These are phyloP conservation scores for Spatholobus suberectus DNA, from an alignment of 306 rosid species.

Conservation along the genomic window DNA sequence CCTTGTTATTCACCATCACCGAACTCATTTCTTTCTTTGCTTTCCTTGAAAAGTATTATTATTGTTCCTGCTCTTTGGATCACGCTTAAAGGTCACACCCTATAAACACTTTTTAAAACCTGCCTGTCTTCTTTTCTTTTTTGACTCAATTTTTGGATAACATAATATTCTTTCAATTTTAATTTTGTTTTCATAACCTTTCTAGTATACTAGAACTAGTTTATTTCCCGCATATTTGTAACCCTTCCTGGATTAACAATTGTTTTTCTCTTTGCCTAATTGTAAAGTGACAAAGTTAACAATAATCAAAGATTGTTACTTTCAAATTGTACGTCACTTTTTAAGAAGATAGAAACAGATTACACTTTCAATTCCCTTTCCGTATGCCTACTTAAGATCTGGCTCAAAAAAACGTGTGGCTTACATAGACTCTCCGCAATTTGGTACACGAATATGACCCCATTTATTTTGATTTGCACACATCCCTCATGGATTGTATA, in stretches of 20 bases:
- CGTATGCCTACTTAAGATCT: not conserved
- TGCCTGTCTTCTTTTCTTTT: not conserved
- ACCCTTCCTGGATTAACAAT: not conserved
- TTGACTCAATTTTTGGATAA: conserved; percentile 28
- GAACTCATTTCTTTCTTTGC: not conserved
- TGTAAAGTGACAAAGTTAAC: not conserved
- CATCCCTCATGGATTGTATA: not conserved
- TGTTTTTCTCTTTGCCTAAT: not conserved
- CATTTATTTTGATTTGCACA: not conserved
- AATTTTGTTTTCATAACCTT: not conserved
- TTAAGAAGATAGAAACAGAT: not conserved
- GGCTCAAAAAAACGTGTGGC: not conserved
- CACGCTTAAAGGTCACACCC: conserved; percentile 20
- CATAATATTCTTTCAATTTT: not conserved
- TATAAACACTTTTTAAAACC: conserved; percentile 5
- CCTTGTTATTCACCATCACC: conserved; percentile 25
- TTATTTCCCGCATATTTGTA: not conserved
- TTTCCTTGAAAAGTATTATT: not conserved
- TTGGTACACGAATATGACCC: not conserved
- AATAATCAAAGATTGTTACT: not conserved
- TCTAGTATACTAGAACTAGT: not conserved
- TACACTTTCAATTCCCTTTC: not conserved
- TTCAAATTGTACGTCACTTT: not conserved
- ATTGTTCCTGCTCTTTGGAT: conserved; percentile 25
- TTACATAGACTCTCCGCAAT: not conserved